Percentiles rank a stretch among this genome's conserved stretches.
These are phyloP conservation scores for Moesziomyces parantarcticus DNA, from an alignment of 1,284 basidiomycete species.

Conservation along the genomic window DNA sequence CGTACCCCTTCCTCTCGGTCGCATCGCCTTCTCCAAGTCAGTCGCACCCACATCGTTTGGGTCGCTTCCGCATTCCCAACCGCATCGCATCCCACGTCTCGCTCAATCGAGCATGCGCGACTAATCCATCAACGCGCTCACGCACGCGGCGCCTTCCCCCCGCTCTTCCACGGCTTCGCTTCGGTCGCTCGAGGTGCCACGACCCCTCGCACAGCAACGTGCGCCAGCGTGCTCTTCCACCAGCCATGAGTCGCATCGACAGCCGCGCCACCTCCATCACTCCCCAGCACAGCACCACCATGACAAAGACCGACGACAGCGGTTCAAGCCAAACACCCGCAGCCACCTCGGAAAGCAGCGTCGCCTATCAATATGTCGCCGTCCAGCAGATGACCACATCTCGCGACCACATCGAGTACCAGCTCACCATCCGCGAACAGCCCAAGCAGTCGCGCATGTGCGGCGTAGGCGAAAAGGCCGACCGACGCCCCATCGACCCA, in stretches of 20 bases:
- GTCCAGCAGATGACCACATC: conserved; percentile 51
- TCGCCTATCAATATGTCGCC: conserved; percentile 57
- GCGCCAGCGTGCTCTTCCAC: too few relatives aligned
- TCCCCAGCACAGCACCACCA: conserved; percentile 6
- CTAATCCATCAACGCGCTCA: not conserved
- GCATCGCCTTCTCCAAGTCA: too few relatives aligned
- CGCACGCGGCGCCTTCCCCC: not conserved
- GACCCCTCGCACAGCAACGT: too few relatives aligned
- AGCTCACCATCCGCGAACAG: conserved; percentile 60
- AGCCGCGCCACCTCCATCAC: conserved; percentile 15
- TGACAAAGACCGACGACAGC: conserved; percentile 33
- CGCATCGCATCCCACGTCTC: not conserved
- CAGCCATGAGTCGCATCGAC: conserved; percentile 14
- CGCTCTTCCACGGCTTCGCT: not conserved
- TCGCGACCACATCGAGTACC: conserved; percentile 61
- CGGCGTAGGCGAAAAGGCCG: conserved; percentile 77
- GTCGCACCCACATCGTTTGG: too few relatives aligned
- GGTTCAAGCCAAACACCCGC: conserved; percentile 23
- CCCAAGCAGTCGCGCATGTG: conserved; percentile 66
- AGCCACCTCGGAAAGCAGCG: conserved; percentile 29
- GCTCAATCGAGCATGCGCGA: not conserved
- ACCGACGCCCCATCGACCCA: conserved; percentile 92
- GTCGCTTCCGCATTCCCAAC: too few relatives aligned
- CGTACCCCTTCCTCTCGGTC: too few relatives aligned
- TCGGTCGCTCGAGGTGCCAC: too few relatives aligned